These are phyloP conservation scores for Themeda triandra DNA, from an alignment of 176 grass and related monocot species.

Conservation along the genomic window DNA sequence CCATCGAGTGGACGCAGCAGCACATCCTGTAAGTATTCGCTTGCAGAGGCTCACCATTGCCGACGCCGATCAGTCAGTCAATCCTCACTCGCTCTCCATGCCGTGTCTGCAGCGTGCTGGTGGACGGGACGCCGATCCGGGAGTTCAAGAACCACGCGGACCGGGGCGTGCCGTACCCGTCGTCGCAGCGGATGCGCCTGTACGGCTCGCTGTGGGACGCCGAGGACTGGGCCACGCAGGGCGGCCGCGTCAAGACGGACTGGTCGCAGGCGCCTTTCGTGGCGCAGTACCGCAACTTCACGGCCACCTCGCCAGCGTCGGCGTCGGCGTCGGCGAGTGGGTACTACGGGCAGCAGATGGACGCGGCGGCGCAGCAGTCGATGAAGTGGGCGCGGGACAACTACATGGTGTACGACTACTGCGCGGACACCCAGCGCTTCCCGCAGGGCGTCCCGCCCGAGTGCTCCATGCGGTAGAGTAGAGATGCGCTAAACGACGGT, in stretches of 20 bases:
- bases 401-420: constrained; percentile 69
- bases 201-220: constrained; percentile 63
- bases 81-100: neutral
- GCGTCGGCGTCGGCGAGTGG: neutral
- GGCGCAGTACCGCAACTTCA: constrained; percentile 49
- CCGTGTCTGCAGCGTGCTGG: constrained; percentile 21
- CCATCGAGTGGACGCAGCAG: constrained; percentile 62
- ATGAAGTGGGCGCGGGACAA: constrained; percentile 48
- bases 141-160: constrained; percentile 40
- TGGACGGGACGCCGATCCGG: constrained; percentile 52
- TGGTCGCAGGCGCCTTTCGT: constrained; percentile 54
- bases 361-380: constrained; percentile 32
- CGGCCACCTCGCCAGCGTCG: neutral
- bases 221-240: constrained; percentile 69
- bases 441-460: constrained; percentile 32
- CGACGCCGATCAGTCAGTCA: neutral
- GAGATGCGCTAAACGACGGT: neutral
- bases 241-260: constrained; percentile 59
- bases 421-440: constrained; percentile 36
- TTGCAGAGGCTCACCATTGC: neutral
- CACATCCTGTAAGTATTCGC: constrained; percentile 59
- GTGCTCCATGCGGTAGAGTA: constrained; percentile 52
- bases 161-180: constrained; percentile 41
- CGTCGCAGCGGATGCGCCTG: constrained; percentile 46
- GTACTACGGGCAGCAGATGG: constrained; percentile 32